These are phyloP conservation scores for Trifolium subterraneum DNA, from an alignment of 306 rosid genomes.

Conservation along the genomic window DNA sequence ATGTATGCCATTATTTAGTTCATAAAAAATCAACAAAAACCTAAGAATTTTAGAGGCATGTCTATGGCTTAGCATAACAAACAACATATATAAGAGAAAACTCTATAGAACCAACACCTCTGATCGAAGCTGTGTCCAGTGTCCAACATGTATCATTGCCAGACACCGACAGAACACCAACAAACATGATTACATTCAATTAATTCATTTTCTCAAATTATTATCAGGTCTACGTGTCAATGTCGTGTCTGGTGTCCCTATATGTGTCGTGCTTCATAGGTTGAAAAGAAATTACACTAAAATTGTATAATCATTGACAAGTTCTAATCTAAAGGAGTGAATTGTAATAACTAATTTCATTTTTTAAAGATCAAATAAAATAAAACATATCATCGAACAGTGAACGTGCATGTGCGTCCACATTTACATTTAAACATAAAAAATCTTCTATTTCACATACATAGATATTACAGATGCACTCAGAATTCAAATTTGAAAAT, in stretches of 20 bases:
- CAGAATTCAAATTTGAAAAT: background rate
- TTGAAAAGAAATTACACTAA: background rate
- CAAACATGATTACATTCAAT: too few species aligned
- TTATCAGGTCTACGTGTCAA: too few species aligned
- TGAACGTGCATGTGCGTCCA: too few species aligned
- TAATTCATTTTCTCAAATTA: too few species aligned
- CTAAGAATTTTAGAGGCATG: background rate
- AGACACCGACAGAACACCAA: too few species aligned
- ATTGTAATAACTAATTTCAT: background rate
- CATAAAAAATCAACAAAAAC: background rate
- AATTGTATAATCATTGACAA: background rate
- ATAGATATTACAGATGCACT: background rate
- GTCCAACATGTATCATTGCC: too few species aligned
- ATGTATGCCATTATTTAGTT: background rate
- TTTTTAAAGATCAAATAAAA: background rate
- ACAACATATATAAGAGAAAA: background rate
- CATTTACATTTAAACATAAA: too few species aligned
- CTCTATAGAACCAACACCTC: too few species aligned
- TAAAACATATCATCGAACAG: too few species aligned
- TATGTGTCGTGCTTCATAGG: too few species aligned
- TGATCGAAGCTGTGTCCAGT: too few species aligned
- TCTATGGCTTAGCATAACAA: background rate
- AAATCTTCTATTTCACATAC: background rate
- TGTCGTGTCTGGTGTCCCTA: too few species aligned
- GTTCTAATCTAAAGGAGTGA: slow-evolving; percentile 5